These are phyloP conservation scores for Morella rubra DNA, from an alignment of 306 rosid species.

Conservation along the genomic window DNA sequence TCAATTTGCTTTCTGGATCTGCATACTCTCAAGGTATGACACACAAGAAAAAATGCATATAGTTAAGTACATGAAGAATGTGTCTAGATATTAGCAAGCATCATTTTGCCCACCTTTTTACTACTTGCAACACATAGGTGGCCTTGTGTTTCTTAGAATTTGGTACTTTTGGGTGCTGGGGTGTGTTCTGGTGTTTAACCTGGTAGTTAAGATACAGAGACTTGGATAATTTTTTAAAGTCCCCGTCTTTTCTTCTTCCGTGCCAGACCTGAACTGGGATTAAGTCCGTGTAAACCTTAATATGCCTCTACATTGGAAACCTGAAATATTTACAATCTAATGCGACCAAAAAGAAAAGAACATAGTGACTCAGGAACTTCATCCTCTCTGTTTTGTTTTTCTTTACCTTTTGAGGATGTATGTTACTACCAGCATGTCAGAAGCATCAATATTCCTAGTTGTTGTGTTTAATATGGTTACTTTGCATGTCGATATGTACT, in stretches of 20 bases:
- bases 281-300: neutral
- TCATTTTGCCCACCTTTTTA: neutral
- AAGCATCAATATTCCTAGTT: neutral
- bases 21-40: constrained; percentile 78
- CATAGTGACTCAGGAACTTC: neutral
- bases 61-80: neutral
- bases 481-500: neutral
- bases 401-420: neutral
- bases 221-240: neutral
- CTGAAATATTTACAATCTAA: neutral
- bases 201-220: too few species aligned
- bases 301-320: neutral
- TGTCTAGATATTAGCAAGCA: neutral
- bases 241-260: neutral
- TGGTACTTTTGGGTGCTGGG: neutral
- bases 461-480: neutral
- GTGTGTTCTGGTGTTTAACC: neutral
- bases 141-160: neutral
- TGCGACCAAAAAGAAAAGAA: neutral
- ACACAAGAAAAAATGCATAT: neutral
- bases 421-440: neutral
- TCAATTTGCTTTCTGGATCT: constrained; percentile 89
- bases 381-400: neutral
- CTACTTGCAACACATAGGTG: neutral
- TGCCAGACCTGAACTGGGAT: neutral